Conservation (phyloP, 1,284 basidiomycete genomes). For the Phylloporus gajari region DNA sequence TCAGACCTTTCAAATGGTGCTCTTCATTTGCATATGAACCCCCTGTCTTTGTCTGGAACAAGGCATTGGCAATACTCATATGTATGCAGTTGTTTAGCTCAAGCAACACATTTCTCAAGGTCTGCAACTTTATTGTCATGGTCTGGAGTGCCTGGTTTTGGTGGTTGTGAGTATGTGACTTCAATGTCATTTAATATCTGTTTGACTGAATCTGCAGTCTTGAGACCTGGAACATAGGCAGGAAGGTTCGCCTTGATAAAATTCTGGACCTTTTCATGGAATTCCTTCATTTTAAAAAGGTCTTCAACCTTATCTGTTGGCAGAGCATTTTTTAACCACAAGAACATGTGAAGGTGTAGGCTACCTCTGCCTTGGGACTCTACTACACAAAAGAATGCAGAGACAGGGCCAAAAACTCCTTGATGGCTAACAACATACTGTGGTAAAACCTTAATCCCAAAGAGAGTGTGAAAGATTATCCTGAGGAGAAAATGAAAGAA, state of each 20-base stretch:
- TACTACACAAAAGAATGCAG: neutral
- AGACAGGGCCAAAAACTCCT: neutral
- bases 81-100: neutral
- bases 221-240: neutral
- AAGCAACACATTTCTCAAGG: neutral
- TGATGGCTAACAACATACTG: too few relatives aligned
- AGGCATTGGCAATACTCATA: neutral
- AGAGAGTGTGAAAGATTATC: neutral
- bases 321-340: too few relatives aligned
- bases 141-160: neutral
- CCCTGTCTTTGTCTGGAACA: neutral
- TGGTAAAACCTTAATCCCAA: neutral
- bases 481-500: conserved; percentile 3
- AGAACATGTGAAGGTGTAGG: neutral
- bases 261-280: neutral
- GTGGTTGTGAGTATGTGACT: neutral
- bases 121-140: neutral
- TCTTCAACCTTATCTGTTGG: too few relatives aligned
- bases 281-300: too few relatives aligned
- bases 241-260: neutral
- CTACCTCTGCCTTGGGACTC: conserved; percentile 5
- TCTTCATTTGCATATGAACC: neutral
- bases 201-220: neutral
- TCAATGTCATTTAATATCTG: neutral
- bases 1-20: neutral